A percentile compares a stretch with the other conserved stretches of the same genome.
These are phyloP conservation scores for Gamsiella multidivaricata DNA, from an alignment of 192 early-diverging fungal genomes.

Conservation along the genomic window DNA sequence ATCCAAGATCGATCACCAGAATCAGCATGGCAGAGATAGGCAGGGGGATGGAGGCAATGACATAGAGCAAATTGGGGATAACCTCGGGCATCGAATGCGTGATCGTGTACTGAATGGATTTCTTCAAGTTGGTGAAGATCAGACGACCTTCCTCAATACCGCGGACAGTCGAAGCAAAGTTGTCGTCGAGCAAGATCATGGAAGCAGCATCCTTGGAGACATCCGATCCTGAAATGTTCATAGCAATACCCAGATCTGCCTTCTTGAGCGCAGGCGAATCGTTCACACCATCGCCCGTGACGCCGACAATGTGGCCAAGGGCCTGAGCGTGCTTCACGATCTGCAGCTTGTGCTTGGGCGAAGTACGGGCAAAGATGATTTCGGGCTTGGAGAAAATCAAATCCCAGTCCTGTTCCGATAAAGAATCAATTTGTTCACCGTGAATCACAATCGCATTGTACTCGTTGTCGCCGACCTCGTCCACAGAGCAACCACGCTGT, in stretches of 20 bases:
- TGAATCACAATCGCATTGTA: constrained; percentile 92
- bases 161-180: constrained; percentile 94
- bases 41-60: constrained; percentile 86
- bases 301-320: constrained; percentile 95
- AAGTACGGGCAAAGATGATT: constrained; percentile 96
- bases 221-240: constrained; percentile 95
- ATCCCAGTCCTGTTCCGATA: constrained; percentile 92
- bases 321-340: constrained; percentile 94
- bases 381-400: constrained; percentile 93
- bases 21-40: constrained; percentile 88
- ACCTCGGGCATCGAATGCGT: constrained; percentile 94
- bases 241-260: constrained; percentile 97
- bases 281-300: constrained; percentile 98
- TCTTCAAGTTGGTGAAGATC: constrained; percentile 96
- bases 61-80: constrained; percentile 85
- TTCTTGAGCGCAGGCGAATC: constrained; percentile 97
- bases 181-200: constrained; percentile 98
- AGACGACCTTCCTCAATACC: constrained; percentile 96
- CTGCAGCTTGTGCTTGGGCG: constrained; percentile 96
- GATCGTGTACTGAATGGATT: constrained; percentile 93
- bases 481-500: constrained; percentile 68
- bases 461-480: constrained; percentile 81
- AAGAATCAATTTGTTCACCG: constrained; percentile 85
- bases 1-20: constrained; percentile 93
- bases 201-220: constrained; percentile 96